These are phyloP conservation scores for Sordariomycetes sp. DNA, from an alignment of 2,329 filamentous ascomycete genomes.

Conservation along the genomic window DNA sequence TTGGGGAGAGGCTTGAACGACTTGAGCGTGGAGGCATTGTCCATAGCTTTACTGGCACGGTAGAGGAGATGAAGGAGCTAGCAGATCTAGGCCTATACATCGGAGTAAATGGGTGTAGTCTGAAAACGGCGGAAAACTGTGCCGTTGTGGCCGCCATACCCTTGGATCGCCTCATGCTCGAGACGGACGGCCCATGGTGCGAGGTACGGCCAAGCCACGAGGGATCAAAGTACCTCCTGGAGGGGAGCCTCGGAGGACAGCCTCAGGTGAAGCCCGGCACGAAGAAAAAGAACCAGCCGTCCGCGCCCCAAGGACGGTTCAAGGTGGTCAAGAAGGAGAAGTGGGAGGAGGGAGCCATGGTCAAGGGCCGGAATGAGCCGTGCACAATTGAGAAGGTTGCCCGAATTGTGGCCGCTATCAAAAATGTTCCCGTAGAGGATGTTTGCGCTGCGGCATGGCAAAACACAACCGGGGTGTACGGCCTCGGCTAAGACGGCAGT, in stretches of 20 bases:
- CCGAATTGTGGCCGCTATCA: constrained; percentile 79
- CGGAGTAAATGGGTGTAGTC: constrained; percentile 91
- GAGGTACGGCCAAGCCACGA: constrained; percentile 87
- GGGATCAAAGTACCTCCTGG: constrained; percentile 55
- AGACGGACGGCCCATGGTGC: constrained; percentile 97
- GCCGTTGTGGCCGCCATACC: constrained; percentile 72
- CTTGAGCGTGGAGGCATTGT: constrained; percentile 74
- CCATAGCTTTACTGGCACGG: constrained; percentile 86
- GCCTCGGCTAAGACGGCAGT: constrained; percentile 34
- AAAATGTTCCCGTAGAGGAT: constrained; percentile 67
- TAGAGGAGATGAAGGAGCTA: constrained; percentile 73
- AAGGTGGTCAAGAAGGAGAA: constrained; percentile 94
- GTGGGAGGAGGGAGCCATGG: constrained; percentile 76
- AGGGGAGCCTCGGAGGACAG: constrained; percentile 11
- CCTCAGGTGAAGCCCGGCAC: constrained; percentile 21
- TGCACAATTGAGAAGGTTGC: constrained; percentile 79
- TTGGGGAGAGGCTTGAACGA: constrained; percentile 47
- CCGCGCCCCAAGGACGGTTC: constrained; percentile 55
- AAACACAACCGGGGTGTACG: constrained; percentile 75
- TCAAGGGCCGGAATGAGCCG: constrained; percentile 93
- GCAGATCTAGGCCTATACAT: constrained; percentile 76
- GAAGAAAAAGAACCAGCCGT: constrained; percentile 49
- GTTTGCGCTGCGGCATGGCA: constrained; percentile 79
- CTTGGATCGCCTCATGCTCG: constrained; percentile 75
- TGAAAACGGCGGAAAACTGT: constrained; percentile 90